Percentiles rank a stretch among this genome's conserved stretches.
These are phyloP conservation scores for Berberis vulgaris DNA, from an alignment of 164 flowering plant species.

Conservation along the genomic window DNA sequence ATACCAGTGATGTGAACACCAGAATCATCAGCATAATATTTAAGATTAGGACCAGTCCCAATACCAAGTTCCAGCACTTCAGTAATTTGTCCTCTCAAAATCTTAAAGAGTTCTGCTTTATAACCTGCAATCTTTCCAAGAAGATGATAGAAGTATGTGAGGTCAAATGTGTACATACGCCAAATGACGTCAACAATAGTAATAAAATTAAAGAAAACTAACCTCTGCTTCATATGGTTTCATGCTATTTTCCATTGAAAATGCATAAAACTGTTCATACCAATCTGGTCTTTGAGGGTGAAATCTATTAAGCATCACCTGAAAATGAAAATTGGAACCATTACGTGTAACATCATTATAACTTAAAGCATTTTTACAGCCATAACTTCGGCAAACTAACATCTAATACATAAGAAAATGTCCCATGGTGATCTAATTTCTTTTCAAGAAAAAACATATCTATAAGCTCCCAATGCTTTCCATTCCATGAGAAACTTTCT, in stretches of 20 bases:
- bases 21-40: slow-evolving; percentile 50
- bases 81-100: slow-evolving; percentile 47
- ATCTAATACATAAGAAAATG: too few relatives aligned
- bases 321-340: background rate
- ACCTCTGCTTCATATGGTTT: slow-evolving; percentile 73
- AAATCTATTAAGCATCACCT: slow-evolving; percentile 47
- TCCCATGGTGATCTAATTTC: too few relatives aligned
- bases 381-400: too few relatives aligned
- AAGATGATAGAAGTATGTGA: slow-evolving; percentile 1
- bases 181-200: too few relatives aligned
- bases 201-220: slow-evolving; percentile 2
- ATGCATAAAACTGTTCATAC: slow-evolving; percentile 77
- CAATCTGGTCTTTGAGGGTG: slow-evolving; percentile 73
- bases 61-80: slow-evolving; percentile 80
- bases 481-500: too few relatives aligned
- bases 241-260: slow-evolving; percentile 34
- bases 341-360: too few relatives aligned
- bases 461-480: too few relatives aligned
- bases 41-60: slow-evolving; percentile 89
- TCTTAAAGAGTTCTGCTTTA: slow-evolving; percentile 49
- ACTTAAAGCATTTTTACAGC: too few relatives aligned
- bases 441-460: too few relatives aligned
- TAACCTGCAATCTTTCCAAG: slow-evolving; percentile 60
- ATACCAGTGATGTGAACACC: slow-evolving; percentile 48
- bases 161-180: too few relatives aligned